Base-by-base conservation (phyloP, 2,329 filamentous ascomycete genomes). In the Fusarium anthophilum region DNA sequence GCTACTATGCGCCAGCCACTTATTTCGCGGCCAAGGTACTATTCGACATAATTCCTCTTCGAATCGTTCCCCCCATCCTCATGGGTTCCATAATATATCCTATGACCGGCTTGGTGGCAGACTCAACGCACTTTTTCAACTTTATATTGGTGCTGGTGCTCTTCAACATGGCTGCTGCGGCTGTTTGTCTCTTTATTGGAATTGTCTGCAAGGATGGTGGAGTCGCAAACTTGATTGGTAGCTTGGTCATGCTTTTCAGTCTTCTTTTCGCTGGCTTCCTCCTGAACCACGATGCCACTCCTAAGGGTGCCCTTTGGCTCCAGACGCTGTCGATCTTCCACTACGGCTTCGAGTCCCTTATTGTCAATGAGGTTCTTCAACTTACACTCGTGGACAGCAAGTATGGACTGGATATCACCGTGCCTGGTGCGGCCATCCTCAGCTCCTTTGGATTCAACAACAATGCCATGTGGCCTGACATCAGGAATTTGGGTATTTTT, bases 271-370 rank as follows among this genome's bases (percentile, higher is more conserved):
- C 95, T 2, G 96, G 96, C 65, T 91, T 99, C 67, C 87, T 99
- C 65, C 90, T 99, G 70, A 99, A 99, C 82, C 95, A 98, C 81
- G 92, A 98, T 81, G 95, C 94, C 37, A 98, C 98, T 60, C 96
- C 96, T 3, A 87, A 90, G 56, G 90, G 94, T 5, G 93, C 96
- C 5, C 83, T 95, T 71, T 99, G 96, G 96, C 84, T 99, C 58
- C 96, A 99, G 86, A 91, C 90, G 84, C 85, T 99, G 14, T 98
- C 95, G 4, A 99, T 99, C 72, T 99, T 99, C 88, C 96, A 99
- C 81, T 99, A 97, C 80, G 96, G 93, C 10, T 98, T 98, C 78
- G 96, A 99, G 86, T 93, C 94, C 5, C 89, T 99, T 20, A 97
- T 98, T 72, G 96, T 99, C 77, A 99, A 98, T 80, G 96, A 99